These are phyloP conservation scores for Mallotus repandus DNA, from an alignment of 441 rosid species.

Conservation along the genomic window DNA sequence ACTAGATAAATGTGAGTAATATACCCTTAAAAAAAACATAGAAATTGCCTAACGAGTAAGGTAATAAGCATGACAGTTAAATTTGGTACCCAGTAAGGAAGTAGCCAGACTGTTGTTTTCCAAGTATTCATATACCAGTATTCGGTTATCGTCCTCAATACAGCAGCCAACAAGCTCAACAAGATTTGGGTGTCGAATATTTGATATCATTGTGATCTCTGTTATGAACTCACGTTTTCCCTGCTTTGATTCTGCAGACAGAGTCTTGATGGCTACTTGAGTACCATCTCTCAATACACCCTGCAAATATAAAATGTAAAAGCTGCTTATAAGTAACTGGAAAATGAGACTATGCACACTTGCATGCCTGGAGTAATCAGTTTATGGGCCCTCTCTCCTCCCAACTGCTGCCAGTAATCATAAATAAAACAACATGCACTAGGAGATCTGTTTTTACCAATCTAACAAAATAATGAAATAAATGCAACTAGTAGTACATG, in stretches of 20 bases:
- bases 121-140: slow-evolving; percentile 60
- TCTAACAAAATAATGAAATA: not conserved
- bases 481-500: not conserved
- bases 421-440: not conserved
- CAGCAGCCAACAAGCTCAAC: slow-evolving; percentile 72
- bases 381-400: not conserved
- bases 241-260: slow-evolving; percentile 69
- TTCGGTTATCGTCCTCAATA: slow-evolving; percentile 48
- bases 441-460: not conserved
- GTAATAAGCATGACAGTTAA: not conserved
- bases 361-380: not conserved
- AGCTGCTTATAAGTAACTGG: not conserved
- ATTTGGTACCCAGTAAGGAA: slow-evolving; percentile 50
- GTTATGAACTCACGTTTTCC: slow-evolving; percentile 60
- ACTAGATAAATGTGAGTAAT: no score
- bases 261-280: slow-evolving; percentile 56
- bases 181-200: slow-evolving; percentile 59
- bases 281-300: slow-evolving; percentile 60
- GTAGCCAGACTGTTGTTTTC: slow-evolving; percentile 75
- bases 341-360: not conserved
- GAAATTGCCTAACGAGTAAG: not conserved
- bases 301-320: slow-evolving; percentile 32
- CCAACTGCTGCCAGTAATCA: not conserved
- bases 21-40: not conserved
- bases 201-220: slow-evolving; percentile 58